Base-by-base conservation (phyloP, 768 basidiomycete genomes). In the Pulveroboletus sp. region DNA sequence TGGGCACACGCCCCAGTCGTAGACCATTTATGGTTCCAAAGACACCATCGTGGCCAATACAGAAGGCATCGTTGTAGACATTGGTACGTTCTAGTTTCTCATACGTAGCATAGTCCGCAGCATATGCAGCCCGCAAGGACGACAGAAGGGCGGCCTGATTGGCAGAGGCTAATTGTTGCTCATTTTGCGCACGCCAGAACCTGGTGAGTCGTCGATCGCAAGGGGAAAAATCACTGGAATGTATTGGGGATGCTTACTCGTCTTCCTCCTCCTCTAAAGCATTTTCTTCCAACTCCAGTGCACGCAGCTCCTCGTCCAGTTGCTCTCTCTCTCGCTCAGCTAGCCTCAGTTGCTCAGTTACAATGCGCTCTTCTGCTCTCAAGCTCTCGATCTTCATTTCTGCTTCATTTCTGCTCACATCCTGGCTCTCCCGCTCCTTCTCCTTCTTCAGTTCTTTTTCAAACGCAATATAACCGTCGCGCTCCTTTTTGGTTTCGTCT, bases 21-120 rank as follows among this genome's bases (percentile, higher is more conserved):
- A 99, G 76, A 3, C 93, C 93, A 60, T 98, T 98, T 68, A 99
- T 97, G n/a, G 95, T 98, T 2, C 93, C 96, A 61, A 98, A 93
- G 1, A 89, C 87, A 6, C 91, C 90, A 60, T 95, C 93, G 54
- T 93, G 91, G 3, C 93, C 92, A 57, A 95, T 94, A 61, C 91
- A 93, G 63, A 96, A 96, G 0, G 92, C 89, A 59, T 96, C 93
- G 52, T 93, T 93, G 72, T 95, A 95, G 21, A 96, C 93, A 62
- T 96, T 96, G 3, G 92, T 92, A 46, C 86, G 80, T 63, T 93
- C 88, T 10, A 96, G 76, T 66, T 89, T 88, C 63, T 92, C 89
- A 14, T 89, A 75, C 4, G 84, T 85, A 10, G 77, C 79, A 17
- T 85, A 77, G 60, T 90, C 90, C 21, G 85, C 80, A 18, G 83